Evolutionary conservation across 2,329 filamentous ascomycete species (phyloP), one percentile per base, ranked within the genome.

Genomic region (Epichloe scottii): DNA sequence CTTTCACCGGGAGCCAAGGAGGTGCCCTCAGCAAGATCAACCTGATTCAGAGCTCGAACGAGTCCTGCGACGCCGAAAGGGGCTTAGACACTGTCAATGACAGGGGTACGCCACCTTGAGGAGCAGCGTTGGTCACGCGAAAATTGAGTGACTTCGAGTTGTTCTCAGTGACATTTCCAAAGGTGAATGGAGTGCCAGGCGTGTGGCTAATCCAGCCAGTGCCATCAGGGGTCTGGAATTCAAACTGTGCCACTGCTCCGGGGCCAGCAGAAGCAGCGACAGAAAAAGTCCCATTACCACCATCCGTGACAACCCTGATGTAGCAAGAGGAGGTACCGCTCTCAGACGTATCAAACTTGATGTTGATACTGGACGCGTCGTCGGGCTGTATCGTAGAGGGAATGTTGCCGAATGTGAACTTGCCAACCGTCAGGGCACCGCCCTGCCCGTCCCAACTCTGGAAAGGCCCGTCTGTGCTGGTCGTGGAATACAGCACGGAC

Each of bases 31-130:
- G 73, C 77, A 1, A 82, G 70, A 46, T 81, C 78, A 8, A 79
- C 68, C 17, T 74, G 69, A 58, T 81, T 82, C 12, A 67, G 69
- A 0, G 77, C 74, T 19, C 71, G 68, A 39, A 82, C 70, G 21
- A 81, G 71, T 3, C 76, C 74, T n/a, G 64, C 57, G 3, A 77
- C 67, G 14, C 76, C 77, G 49, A 77, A 80, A 0, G 79, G 79
- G 78, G 77, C 58, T 82, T 82, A 0, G 78, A 82, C 2, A 82
- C 76, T 0, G 78, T 81, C 14, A 81, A 63, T 0, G 73, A 76
- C 1, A 81, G 67, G 1, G 64, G 63, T 12, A 75, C 71, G 5
- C 70, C 70, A 2, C 72, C 72, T 0, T 62, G 47, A 0, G 67
- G 62, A 4, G 74, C 77, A 2, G 62, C 67, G 58, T 81, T 82